Percentiles rank a stretch among this genome's conserved stretches.
These are phyloP conservation scores for Mycena vitilis DNA, from an alignment of 768 basidiomycete species.

Conservation along the genomic window DNA sequence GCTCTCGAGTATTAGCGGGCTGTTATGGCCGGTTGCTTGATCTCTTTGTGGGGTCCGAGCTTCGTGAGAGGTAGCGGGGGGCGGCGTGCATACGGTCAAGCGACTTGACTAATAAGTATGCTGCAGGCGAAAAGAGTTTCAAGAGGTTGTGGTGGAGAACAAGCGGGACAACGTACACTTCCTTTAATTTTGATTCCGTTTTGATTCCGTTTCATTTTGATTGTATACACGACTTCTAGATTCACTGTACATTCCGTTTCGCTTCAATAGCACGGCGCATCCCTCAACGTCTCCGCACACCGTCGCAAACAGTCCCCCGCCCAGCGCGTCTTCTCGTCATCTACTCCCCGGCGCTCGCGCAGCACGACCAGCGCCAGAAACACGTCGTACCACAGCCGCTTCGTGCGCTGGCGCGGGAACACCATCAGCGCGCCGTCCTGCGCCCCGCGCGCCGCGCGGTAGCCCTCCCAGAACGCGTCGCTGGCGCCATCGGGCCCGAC, in stretches of 20 bases:
- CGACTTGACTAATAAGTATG: too few relatives aligned
- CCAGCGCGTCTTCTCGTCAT: slow-evolving; percentile 48
- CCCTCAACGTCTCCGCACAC: slow-evolving; percentile 55
- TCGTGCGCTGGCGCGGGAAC: slow-evolving; percentile 78
- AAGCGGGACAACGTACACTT: too few relatives aligned
- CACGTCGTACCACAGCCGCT: slow-evolving; percentile 80
- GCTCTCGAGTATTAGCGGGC: too few relatives aligned
- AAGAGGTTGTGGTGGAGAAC: too few relatives aligned
- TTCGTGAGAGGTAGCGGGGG: too few relatives aligned
- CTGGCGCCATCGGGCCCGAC: slow-evolving; percentile 51
- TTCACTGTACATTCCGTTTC: background rate
- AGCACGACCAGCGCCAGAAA: slow-evolving; percentile 71
- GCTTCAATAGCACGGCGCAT: slow-evolving; percentile 65
- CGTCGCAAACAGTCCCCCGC: slow-evolving; percentile 55
- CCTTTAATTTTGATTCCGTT: too few relatives aligned
- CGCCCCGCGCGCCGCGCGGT: slow-evolving; percentile 61
- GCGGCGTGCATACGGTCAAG: too few relatives aligned
- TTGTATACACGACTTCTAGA: too few relatives aligned
- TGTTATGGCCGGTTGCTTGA: too few relatives aligned
- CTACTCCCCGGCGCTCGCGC: slow-evolving; percentile 46
- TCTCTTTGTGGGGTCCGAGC: too few relatives aligned
- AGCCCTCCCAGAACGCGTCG: slow-evolving; percentile 69
- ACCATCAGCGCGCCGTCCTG: slow-evolving; percentile 52
- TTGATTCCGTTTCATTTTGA: too few relatives aligned
- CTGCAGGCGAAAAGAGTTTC: too few relatives aligned